Percentiles rank a stretch among this genome's conserved stretches.
Evolutionary conservation across 1,284 basidiomycete genomes (phyloP).

Genomic region (Rhizoctonia solani): DNA sequence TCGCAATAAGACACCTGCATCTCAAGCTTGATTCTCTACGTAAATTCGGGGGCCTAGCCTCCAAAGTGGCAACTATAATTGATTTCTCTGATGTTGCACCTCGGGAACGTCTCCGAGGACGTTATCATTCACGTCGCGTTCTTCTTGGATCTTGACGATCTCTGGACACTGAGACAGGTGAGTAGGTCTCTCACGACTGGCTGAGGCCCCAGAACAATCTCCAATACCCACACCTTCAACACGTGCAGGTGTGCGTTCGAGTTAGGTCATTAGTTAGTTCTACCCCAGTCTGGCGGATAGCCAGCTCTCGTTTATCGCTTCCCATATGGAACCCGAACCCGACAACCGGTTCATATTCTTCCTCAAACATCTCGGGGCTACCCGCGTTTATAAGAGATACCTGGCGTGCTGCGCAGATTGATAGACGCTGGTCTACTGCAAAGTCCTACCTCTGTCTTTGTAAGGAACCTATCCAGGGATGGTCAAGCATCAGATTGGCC

Average conservation of each 20-base stretch:
- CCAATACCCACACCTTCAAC: not conserved
- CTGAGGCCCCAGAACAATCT: not conserved
- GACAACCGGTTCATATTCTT: not conserved
- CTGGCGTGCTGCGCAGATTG: slow-evolving; percentile 13
- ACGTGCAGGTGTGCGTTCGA: slow-evolving; percentile 16
- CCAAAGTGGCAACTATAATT: too few species aligned
- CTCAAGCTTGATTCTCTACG: too few species aligned
- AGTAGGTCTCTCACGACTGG: not conserved
- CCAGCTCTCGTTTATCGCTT: slow-evolving; percentile 13
- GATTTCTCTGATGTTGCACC: not conserved
- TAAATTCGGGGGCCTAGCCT: too few species aligned
- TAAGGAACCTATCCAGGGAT: not conserved
- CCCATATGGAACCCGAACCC: not conserved
- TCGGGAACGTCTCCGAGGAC: slow-evolving; percentile 10
- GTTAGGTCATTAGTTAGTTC: slow-evolving; percentile 1
- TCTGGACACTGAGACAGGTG: slow-evolving; percentile 25
- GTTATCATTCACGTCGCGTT: slow-evolving; percentile 24
- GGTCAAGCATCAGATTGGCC: slow-evolving; percentile 3
- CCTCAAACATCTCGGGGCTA: slow-evolving; percentile 1
- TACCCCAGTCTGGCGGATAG: slow-evolving; percentile 8
- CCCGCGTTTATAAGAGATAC: slow-evolving; percentile 10
- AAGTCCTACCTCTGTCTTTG: not conserved
- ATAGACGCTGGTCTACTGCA: slow-evolving; percentile 30
- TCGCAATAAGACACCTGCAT: too few species aligned
- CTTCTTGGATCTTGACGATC: slow-evolving; percentile 25